Evolutionary conservation across 78 protist genomes (phyloP), one percentile per base, ranked within the genome.

Genomic region (Dictyostelium capitatum): DNA sequence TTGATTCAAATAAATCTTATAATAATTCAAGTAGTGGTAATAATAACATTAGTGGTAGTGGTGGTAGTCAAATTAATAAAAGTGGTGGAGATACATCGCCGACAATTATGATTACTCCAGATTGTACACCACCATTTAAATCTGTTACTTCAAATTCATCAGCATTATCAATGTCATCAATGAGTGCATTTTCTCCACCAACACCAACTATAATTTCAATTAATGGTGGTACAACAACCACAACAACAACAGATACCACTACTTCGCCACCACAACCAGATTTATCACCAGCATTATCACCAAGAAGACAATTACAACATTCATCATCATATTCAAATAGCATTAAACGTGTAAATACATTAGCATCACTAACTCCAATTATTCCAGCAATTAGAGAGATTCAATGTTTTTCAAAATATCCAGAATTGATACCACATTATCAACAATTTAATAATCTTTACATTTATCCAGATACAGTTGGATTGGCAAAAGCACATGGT

Each of bases 361-460:
- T 70, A 28, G 28, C 28, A 23, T 12, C 53, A 12, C 25, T 87
- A 10, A 50, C 57, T 77, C 93, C 80, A 37, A 79, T 87, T 15
- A 64, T 87, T 50, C 93, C 53, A 37, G 93, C 80, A 7, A 87
- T 87, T 37, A 48, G 93, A 30, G 93, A 87, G 23, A 28, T 87
- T 25, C 93, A 87, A 57, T 53, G 64, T n/a, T 87, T 87, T 25
- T 41, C 93, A 20, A 48, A 37, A 30, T 23, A 37, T n/a, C 78
- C 81, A 20, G 93, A 87, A 20, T 82, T 56, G 30, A 62, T 77
- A 47, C 93, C 93, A 77, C 70, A 87, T 70, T 41, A 80, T 50
- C 67, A 46, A 28, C 67, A 28, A 48, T 25, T 87, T n/a, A 87
- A 87, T 82, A 87, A 87, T 48, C 79, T 87, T 30, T 87, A 77